Percentiles rank a stretch among this genome's conserved stretches.
These are phyloP conservation scores for Cercophora scortea DNA, from an alignment of 495 filamentous ascomycete species.

Conservation along the genomic window DNA sequence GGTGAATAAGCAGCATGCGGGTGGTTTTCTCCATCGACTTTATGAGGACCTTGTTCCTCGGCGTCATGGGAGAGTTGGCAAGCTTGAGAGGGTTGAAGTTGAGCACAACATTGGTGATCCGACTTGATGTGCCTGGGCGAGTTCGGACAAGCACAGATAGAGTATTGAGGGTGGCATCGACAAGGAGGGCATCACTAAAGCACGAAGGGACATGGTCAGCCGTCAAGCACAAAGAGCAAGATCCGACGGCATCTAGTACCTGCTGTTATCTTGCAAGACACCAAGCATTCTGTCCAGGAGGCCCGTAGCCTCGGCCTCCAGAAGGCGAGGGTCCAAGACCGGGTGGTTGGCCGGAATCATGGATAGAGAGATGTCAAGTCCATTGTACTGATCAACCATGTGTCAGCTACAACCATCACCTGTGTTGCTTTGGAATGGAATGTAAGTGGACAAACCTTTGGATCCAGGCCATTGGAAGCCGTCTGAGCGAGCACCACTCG, in stretches of 20 bases:
- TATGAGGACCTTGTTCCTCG: conserved; percentile 69
- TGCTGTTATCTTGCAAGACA: conserved; percentile 75
- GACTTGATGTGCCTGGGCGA: conserved; percentile 70
- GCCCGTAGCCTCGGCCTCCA: conserved; percentile 87
- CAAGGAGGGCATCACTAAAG: conserved; percentile 73
- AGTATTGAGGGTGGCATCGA: conserved; percentile 87
- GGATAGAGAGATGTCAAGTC: conserved; percentile 78
- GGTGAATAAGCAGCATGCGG: conserved; percentile 68
- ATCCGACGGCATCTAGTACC: conserved; percentile 42
- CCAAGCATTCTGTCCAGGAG: conserved; percentile 84
- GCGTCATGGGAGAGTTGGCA: conserved; percentile 66
- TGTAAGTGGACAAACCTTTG: conserved; percentile 53
- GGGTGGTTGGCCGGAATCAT: conserved; percentile 79
- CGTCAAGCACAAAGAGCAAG: neutral
- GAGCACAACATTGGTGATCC: conserved; percentile 76
- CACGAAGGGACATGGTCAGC: conserved; percentile 4
- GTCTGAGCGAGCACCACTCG: conserved; percentile 89
- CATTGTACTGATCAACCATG: conserved; percentile 47
- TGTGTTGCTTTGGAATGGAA: conserved; percentile 4
- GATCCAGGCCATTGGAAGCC: conserved; percentile 71
- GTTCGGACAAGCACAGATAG: conserved; percentile 72
- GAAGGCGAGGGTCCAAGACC: conserved; percentile 62
- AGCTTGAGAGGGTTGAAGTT: conserved; percentile 85
- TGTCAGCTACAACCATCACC: conserved; percentile 30
- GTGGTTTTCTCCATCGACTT: conserved; percentile 93